These are phyloP conservation scores for Acaromyces ingoldii DNA, from an alignment of 1,284 basidiomycete species.

Conservation along the genomic window DNA sequence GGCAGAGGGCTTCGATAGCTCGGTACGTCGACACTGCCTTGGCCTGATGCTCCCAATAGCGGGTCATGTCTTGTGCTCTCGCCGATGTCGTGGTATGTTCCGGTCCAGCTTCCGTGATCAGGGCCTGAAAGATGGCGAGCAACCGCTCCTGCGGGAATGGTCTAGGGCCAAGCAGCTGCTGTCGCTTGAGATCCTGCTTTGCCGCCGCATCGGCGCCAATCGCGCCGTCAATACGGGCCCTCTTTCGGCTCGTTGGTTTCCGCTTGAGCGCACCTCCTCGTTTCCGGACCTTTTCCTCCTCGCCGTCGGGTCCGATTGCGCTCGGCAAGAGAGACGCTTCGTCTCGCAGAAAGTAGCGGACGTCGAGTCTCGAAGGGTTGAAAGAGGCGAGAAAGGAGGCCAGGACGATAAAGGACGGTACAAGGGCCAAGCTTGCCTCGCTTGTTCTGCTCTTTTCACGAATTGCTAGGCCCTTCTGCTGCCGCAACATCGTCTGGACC, in stretches of 20 bases:
- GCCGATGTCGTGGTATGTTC: too few relatives aligned
- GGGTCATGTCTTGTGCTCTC: too few relatives aligned
- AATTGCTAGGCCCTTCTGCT: not conserved
- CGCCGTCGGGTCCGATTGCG: not conserved
- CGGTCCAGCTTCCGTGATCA: slow-evolving; percentile 75
- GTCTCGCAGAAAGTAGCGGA: slow-evolving; percentile 52
- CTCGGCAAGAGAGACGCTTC: slow-evolving; percentile 1
- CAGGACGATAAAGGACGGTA: slow-evolving; percentile 72
- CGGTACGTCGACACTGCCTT: slow-evolving; percentile 14
- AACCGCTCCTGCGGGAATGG: slow-evolving; percentile 77
- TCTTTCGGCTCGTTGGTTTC: slow-evolving; percentile 54
- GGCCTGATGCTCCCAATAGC: too few relatives aligned
- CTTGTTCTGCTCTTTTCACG: too few relatives aligned
- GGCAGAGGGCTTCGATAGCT: slow-evolving; percentile 21
- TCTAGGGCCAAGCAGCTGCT: slow-evolving; percentile 72
- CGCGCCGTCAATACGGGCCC: too few relatives aligned
- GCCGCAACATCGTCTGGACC: slow-evolving; percentile 19
- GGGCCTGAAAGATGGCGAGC: slow-evolving; percentile 72
- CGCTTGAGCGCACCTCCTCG: slow-evolving; percentile 13
- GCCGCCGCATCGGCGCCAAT: slow-evolving; percentile 26
- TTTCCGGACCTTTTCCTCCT: slow-evolving; percentile 9
- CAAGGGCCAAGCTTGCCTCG: too few relatives aligned
- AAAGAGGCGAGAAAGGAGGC: slow-evolving; percentile 79
- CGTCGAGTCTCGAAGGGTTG: slow-evolving; percentile 75
- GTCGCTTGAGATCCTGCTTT: slow-evolving; percentile 57